These are phyloP conservation scores for Wallacemonas sp. DNA, from an alignment of 208 protist genomes.

Conservation along the genomic window DNA sequence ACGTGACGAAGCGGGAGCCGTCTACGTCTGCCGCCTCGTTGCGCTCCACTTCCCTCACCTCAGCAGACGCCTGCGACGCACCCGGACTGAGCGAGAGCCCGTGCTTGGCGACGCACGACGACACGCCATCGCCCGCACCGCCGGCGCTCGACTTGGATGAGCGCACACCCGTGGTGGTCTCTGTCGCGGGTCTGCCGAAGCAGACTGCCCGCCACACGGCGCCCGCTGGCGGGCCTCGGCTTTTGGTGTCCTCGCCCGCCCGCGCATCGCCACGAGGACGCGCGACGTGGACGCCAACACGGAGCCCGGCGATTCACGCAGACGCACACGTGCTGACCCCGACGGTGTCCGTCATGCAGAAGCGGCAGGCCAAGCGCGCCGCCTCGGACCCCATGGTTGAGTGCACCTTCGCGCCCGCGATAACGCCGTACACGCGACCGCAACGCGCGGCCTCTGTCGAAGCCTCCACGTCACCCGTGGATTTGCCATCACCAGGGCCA, in stretches of 20 bases:
- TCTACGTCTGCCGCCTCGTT: too few species aligned
- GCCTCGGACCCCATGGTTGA: slow-evolving; percentile 42
- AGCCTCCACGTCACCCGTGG: neutral
- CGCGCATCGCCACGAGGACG: neutral
- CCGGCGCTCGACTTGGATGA: slow-evolving; percentile 16
- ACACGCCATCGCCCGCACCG: too few species aligned
- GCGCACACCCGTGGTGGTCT: neutral
- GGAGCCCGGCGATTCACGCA: slow-evolving; percentile 10
- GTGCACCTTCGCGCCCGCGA: slow-evolving; percentile 54
- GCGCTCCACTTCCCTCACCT: too few species aligned
- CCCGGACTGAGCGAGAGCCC: slow-evolving; percentile 21
- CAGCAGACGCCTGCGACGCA: too few species aligned
- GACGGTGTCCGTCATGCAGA: slow-evolving; percentile 18
- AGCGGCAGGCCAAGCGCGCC: slow-evolving; percentile 28
- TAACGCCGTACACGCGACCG: slow-evolving; percentile 2
- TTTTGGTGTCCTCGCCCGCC: neutral
- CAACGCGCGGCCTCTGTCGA: neutral
- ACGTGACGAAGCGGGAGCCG: too few species aligned
- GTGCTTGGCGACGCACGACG: too few species aligned
- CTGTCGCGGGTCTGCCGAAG: neutral
- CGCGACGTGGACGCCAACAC: neutral
- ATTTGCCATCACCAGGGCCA: neutral
- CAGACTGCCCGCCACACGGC: too few species aligned
- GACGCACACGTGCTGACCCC: slow-evolving; percentile 31
- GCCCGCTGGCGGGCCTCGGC: too few species aligned